phyloP scores from a whole-genome alignment of 306 rosid species.

The Medicago truncatula region MtrunA17r5.0-ANR NC_053042.1:11543501-11544000 shows the following conservation, averaged over 20 bases:
- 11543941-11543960: conserved; percentile 71
- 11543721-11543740: conserved; percentile 44
- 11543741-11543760: neutral
- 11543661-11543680: neutral
- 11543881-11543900: conserved; percentile 68
- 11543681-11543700: no score
- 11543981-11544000: conserved; percentile 38
- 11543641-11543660: conserved; percentile 9
- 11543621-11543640: conserved; percentile 59
- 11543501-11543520: neutral
- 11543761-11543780: conserved; percentile 22
- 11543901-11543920: conserved; percentile 63
- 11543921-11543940: conserved; percentile 56
- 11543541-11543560: neutral
- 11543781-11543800: conserved; percentile 47
- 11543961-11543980: conserved; percentile 74
- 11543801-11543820: conserved; percentile 30
- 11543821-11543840: conserved; percentile 38
- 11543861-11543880: conserved; percentile 65
- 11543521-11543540: conserved; percentile 24
- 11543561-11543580: conserved; percentile 15
- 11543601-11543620: conserved; percentile 54
- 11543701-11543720: conserved; percentile 50
- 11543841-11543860: conserved; percentile 45
- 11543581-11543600: conserved; percentile 11